Evolutionary conservation across 2,329 filamentous ascomycete species (phyloP), one percentile per base, ranked within the genome.

Genomic region (Lasiodiplodia hormozganensis): DNA sequence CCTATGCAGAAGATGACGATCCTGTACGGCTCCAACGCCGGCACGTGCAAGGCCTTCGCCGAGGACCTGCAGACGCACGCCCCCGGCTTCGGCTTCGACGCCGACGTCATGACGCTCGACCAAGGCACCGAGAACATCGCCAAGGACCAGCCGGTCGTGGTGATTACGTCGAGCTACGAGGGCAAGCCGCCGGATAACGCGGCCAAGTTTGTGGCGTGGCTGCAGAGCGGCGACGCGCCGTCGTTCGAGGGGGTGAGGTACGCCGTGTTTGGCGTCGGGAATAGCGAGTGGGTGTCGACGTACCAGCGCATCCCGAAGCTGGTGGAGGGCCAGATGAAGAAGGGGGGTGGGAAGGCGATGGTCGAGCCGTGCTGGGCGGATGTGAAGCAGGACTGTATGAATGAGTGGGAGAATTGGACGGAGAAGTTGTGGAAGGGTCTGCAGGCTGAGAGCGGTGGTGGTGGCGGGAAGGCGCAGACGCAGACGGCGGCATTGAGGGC

Each of bases 111-210:
- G 25, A 83, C 85, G 1, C 78, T 94, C 49, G 89, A 94, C 73
- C 82, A 84, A 0, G 90, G 88, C 0, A 87, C 86, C 21, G 85
- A 87, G 58, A 84, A 85, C 2, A 75, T 94, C 0, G 86, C 89
- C 0, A 87, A 82, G 62, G 83, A 86, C 31, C 83, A 85, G 7
- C 90, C 91, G 0, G 84, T 91, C 0, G 81, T 92, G 28, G 84
- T 94, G 60, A 84, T 94, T 70, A 89, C 89, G 0, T 86, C 91
- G 0, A 90, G 88, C 1, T 94, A 94, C 72, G 91, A 94, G 73
- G 92, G 92, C 0, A 85, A 92, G 67, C 89, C 92, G 0, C 87
- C 91, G 0, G 90, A 92, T 70, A 93, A 94, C 70, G 92, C 91
- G 0, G 84, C 82, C 0, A 84, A 87, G 60, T 94, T 94, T 73